Evolutionary conservation across 345 rosid species (phyloP).

Genomic region (Dimocarpus longan): DNA sequence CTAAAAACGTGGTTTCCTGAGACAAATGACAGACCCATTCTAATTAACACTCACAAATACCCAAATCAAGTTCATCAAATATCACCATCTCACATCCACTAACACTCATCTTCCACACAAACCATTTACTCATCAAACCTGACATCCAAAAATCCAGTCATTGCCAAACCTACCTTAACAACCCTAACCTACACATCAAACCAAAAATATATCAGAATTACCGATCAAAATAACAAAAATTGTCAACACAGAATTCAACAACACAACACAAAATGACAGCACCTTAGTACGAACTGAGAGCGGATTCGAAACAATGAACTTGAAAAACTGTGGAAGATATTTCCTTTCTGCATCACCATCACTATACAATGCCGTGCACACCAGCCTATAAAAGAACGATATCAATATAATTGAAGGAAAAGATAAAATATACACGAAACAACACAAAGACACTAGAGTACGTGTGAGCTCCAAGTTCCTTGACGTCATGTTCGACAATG

Average conservation of each 20-base stretch:
- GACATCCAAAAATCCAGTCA: slow-evolving; percentile 22
- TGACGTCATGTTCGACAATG: slow-evolving; percentile 94
- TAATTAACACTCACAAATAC: not conserved
- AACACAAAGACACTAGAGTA: slow-evolving; percentile 24
- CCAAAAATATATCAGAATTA: slow-evolving; percentile 3
- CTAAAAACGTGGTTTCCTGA: slow-evolving; percentile 87
- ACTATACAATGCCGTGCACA: slow-evolving; percentile 83
- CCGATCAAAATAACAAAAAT: not conserved
- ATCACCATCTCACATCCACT: not conserved
- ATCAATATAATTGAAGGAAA: not conserved
- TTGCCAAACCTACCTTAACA: slow-evolving; percentile 71
- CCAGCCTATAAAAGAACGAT: slow-evolving; percentile 54
- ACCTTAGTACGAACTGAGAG: slow-evolving; percentile 97
- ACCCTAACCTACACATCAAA: slow-evolving; percentile 72
- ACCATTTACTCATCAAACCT: slow-evolving; percentile 20
- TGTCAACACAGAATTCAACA: not conserved
- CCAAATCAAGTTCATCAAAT: not conserved
- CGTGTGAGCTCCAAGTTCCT: slow-evolving; percentile 99
- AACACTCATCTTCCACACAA: not conserved
- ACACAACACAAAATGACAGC: not conserved
- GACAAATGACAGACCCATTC: slow-evolving; percentile 23
- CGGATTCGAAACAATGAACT: slow-evolving; percentile 87
- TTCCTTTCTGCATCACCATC: slow-evolving; percentile 90
- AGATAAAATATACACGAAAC: not conserved
- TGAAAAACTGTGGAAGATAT: slow-evolving; percentile 96